A percentile compares a stretch with the other conserved stretches of the same genome.
Conservation (phyloP, 768 basidiomycete species). For the Leucogyrophana mollusca region DNA sequence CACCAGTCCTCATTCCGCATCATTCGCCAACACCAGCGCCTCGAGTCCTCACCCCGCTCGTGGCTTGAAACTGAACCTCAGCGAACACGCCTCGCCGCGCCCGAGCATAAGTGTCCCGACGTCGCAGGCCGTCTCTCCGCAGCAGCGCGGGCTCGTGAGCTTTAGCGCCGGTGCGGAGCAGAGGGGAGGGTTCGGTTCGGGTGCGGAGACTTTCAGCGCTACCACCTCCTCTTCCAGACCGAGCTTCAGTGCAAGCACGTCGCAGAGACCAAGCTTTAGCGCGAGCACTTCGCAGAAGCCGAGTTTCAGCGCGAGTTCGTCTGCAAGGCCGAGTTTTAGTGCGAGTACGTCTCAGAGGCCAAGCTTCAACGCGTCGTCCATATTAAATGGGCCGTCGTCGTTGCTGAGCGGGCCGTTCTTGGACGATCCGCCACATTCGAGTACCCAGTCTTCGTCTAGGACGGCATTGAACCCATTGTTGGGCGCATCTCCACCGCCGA, state of each 20-base stretch:
- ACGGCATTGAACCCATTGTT: constrained; percentile 5
- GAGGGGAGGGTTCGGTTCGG: too few relatives aligned
- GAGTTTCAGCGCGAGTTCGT: constrained; percentile 24
- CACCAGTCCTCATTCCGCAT: too few relatives aligned
- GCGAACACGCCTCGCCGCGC: too few relatives aligned
- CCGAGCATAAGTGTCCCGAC: too few relatives aligned
- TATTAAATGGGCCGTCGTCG: constrained; percentile 1
- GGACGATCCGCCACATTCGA: constrained; percentile 15
- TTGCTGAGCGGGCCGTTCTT: constrained; percentile 7
- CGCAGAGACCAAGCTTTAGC: constrained; percentile 21
- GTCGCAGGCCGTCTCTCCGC: too few relatives aligned
- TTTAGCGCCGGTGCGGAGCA: too few relatives aligned
- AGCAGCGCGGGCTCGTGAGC: too few relatives aligned
- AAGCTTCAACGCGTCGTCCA: constrained; percentile 6
- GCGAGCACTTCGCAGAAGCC: constrained; percentile 17
- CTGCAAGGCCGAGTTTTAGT: constrained; percentile 20
- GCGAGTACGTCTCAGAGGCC: constrained; percentile 17
- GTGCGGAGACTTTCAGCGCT: too few relatives aligned
- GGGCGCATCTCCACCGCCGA: constrained; percentile 1
- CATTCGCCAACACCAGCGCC: too few relatives aligned
- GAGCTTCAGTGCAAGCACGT: constrained; percentile 25
- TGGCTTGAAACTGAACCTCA: too few relatives aligned
- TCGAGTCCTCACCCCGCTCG: too few relatives aligned
- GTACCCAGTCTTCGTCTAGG: constrained; percentile 13
- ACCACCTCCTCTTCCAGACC: constrained; percentile 20